Conservation (phyloP, 495 filamentous ascomycete genomes). For the Aspergillus sclerotiicarbonarius region DNA sequence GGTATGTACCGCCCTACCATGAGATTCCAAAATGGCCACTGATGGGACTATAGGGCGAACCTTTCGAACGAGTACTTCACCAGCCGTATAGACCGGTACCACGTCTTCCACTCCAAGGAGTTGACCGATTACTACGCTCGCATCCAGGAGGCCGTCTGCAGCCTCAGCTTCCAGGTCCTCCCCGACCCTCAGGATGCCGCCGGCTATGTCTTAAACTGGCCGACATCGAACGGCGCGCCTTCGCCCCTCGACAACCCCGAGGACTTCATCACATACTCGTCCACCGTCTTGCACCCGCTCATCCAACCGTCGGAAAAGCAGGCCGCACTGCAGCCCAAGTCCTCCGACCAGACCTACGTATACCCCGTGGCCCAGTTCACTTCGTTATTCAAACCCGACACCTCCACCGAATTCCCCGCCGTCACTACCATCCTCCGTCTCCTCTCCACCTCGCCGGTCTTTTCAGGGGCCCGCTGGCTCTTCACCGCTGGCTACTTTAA, state of each 20-base stretch:
- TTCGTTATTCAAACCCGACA: constrained; percentile 72
- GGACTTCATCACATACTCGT: constrained; percentile 67
- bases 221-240: constrained; percentile 65
- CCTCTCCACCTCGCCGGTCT: constrained; percentile 55
- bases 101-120: constrained; percentile 75
- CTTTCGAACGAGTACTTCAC: constrained; percentile 95
- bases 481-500: constrained; percentile 99
- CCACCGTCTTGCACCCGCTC: constrained; percentile 61
- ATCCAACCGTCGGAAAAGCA: constrained; percentile 50
- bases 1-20: constrained; percentile 45
- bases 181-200: constrained; percentile 54
- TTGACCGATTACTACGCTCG: constrained; percentile 79
- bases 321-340: constrained; percentile 23
- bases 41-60: constrained; percentile 61
- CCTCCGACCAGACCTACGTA: constrained; percentile 64
- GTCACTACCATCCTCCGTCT: constrained; percentile 69
- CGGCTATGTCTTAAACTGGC: constrained; percentile 78
- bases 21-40: neutral
- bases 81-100: constrained; percentile 91
- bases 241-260: constrained; percentile 67
- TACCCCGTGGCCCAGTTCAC: constrained; percentile 85
- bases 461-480: constrained; percentile 73
- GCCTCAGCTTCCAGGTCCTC: constrained; percentile 75
- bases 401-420: constrained; percentile 83
- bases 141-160: constrained; percentile 74